phyloP scores from a whole-genome alignment of 805 yeast genomes.

The Lipomyces yamanashiensis region DNA sequence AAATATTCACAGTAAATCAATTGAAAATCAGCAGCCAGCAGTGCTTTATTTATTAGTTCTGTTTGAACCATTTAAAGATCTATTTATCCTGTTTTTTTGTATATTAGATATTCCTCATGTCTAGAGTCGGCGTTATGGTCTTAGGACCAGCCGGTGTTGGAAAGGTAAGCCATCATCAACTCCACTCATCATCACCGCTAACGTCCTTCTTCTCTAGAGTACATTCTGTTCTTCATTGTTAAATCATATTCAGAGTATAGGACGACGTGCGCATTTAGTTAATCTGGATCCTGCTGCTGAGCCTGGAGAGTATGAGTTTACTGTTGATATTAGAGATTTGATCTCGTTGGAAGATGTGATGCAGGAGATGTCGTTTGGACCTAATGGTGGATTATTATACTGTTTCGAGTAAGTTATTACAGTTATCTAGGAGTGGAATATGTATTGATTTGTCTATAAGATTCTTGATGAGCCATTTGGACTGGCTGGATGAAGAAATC shows the following conservation, averaged over 20 bases:
- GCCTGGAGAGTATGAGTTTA: slow-evolving; percentile 86
- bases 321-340: slow-evolving; percentile 88
- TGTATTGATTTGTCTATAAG: slow-evolving; percentile 4
- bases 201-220: slow-evolving; percentile 47
- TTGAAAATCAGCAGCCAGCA: no score
- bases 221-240: slow-evolving; percentile 91
- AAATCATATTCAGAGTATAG: slow-evolving; percentile 84
- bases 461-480: slow-evolving; percentile 79
- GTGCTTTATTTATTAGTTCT: no score
- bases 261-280: slow-evolving; percentile 92
- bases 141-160: slow-evolving; percentile 99
- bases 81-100: not conserved
- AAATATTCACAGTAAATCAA: no score
- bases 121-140: slow-evolving; percentile 91
- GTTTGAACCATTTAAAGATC: not conserved
- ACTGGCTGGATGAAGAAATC: slow-evolving; percentile 96
- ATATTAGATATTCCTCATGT: slow-evolving; percentile 57
- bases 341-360: slow-evolving; percentile 90
- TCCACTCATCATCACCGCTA: not conserved
- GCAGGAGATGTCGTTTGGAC: slow-evolving; percentile 93
- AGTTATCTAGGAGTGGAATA: not conserved
- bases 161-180: slow-evolving; percentile 47
- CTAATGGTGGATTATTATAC: slow-evolving; percentile 91
- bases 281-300: slow-evolving; percentile 98
- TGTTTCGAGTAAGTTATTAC: slow-evolving; percentile 72